Conservation (phyloP, 2,329 filamentous ascomycete genomes). For the Alternaria incomplexa region DNA sequence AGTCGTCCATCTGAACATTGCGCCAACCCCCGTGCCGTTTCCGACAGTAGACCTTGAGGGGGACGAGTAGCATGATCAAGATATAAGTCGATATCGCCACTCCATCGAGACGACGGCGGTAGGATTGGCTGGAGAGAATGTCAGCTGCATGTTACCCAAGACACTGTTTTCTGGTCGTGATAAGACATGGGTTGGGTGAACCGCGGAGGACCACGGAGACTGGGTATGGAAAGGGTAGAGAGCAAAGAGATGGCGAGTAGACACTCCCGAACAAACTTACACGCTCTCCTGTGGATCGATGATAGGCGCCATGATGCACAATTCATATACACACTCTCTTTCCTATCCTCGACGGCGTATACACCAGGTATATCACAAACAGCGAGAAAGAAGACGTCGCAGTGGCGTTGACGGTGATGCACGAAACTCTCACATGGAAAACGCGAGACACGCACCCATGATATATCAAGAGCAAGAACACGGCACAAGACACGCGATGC, state of each 20-base stretch:
- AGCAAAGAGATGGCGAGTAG: background rate
- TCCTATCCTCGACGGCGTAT: background rate
- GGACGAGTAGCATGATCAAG: constrained; percentile 29
- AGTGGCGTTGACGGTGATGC: background rate
- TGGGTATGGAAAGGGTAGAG: background rate
- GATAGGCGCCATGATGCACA: constrained; percentile 9
- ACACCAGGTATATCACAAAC: background rate
- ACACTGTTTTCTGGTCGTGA: background rate
- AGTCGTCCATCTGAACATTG: constrained; percentile 29
- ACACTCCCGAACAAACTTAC: constrained; percentile 1
- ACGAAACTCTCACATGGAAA: background rate
- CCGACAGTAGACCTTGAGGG: constrained; percentile 31
- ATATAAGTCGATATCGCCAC: constrained; percentile 27
- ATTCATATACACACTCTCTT: background rate
- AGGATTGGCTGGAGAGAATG: constrained; percentile 6
- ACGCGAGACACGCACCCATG: background rate
- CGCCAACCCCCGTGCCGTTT: constrained; percentile 26
- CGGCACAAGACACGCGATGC: background rate
- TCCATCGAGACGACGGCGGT: constrained; percentile 27
- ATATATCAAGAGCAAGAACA: background rate
- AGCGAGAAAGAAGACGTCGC: background rate
- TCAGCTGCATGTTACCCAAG: background rate
- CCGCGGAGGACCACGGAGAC: background rate
- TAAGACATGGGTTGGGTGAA: constrained; percentile 2
- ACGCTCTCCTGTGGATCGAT: constrained; percentile 15